Evolutionary conservation across 352 stramenopile species (phyloP).

Genomic region (Plasmopara viticola): DNA sequence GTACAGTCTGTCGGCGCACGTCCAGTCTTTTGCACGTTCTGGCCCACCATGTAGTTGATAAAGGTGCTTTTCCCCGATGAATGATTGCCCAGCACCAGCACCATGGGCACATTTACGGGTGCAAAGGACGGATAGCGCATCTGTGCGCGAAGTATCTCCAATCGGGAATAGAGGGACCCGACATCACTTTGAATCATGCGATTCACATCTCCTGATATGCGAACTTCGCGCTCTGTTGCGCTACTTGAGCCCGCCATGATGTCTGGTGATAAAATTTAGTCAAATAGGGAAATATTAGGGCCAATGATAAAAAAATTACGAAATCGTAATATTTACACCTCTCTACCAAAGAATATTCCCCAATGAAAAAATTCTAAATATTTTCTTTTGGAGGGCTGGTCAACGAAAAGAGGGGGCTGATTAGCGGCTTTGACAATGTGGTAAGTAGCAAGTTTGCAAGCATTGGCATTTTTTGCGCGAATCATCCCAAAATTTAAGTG

Average conservation of each 20-base stretch:
- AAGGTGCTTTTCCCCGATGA: conserved; percentile 84
- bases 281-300: no score
- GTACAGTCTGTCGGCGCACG: conserved; percentile 77
- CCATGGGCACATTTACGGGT: conserved; percentile 74
- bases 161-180: conserved; percentile 49
- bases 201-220: conserved; percentile 68
- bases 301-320: no score
- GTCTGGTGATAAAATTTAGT: background rate
- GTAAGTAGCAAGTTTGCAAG: no score
- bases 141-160: conserved; percentile 59
- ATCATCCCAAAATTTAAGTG: no score
- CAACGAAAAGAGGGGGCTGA: no score
- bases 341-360: no score
- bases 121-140: conserved; percentile 77
- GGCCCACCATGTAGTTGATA: conserved; percentile 84
- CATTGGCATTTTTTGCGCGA: no score
- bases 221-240: conserved; percentile 21
- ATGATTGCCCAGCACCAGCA: conserved; percentile 82
- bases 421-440: no score
- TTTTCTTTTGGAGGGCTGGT: no score
- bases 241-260: conserved; percentile 12
- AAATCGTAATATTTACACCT: no score
- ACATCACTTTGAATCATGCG: conserved; percentile 83
- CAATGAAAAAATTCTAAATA: no score
- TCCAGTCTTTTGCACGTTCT: conserved; percentile 79